A percentile compares a stretch with the other conserved stretches of the same genome.
Conservation (phyloP, 2,329 filamentous ascomycete genomes). For the Zarea fungicola region DNA sequence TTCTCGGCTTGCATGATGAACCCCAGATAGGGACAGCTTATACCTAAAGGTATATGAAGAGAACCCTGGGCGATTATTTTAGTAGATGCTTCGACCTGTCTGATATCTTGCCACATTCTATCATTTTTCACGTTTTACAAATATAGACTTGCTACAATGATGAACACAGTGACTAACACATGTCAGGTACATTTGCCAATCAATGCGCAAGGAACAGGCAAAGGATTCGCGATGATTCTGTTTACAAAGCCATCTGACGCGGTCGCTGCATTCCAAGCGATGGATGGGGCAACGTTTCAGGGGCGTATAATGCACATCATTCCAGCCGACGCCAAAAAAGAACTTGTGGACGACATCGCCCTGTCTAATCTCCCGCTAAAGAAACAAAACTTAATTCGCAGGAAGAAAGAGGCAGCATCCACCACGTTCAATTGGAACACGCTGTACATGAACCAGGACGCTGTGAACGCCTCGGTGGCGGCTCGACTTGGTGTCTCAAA, state of each 20-base stretch:
- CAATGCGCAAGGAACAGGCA: conserved; percentile 66
- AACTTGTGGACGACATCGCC: conserved; percentile 79
- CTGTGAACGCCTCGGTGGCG: conserved; percentile 85
- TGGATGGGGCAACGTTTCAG: conserved; percentile 86
- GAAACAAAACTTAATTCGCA: conserved; percentile 86
- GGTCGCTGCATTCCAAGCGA: conserved; percentile 68
- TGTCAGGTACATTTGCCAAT: conserved; percentile 81
- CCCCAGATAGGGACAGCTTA: conserved; percentile 99
- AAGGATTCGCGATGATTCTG: conserved; percentile 86
- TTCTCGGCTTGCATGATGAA: conserved; percentile 69
- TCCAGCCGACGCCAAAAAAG: conserved; percentile 75
- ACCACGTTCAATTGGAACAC: conserved; percentile 95
- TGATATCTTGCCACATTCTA: conserved; percentile 47
- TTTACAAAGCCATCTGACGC: conserved; percentile 70
- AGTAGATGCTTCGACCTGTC: conserved; percentile 97
- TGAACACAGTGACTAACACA: conserved; percentile 22
- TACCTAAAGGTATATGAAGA: conserved; percentile 83
- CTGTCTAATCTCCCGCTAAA: conserved; percentile 90
- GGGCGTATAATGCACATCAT: conserved; percentile 88
- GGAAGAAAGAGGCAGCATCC: conserved; percentile 72
- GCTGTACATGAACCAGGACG: conserved; percentile 98
- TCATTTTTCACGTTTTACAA: conserved; percentile 18
- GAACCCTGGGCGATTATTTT: conserved; percentile 92
- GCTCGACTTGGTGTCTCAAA: conserved; percentile 84
- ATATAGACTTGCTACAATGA: conserved; percentile 14